Percentiles rank a stretch among this genome's conserved stretches.
Conservation (phyloP, 371 early-diverging fungal genomes). For the Synchytrium microbalum region DNA sequence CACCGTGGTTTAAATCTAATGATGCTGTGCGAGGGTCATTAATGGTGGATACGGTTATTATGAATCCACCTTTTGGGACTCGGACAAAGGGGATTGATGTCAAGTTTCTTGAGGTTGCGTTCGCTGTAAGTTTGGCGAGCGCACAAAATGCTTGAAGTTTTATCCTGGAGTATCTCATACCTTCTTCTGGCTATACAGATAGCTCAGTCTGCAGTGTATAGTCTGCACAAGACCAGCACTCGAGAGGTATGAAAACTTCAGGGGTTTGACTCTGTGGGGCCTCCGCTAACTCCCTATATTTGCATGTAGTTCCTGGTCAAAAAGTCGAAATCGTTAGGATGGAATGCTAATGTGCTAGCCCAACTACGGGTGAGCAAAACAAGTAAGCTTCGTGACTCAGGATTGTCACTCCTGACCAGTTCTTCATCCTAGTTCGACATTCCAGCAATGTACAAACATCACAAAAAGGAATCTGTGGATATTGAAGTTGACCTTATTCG, state of each 20-base stretch:
- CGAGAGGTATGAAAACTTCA: constrained; percentile 31
- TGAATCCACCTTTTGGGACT: constrained; percentile 85
- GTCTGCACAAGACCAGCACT: constrained; percentile 75
- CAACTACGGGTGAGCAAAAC: neutral
- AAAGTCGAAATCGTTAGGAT: constrained; percentile 40
- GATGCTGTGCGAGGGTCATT: constrained; percentile 30
- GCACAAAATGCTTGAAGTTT: constrained; percentile 1
- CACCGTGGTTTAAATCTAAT: too few relatives aligned
- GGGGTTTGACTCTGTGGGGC: neutral
- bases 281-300: neutral
- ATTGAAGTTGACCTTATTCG: constrained; percentile 71
- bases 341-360: neutral
- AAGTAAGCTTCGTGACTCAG: neutral
- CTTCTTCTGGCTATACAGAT: too few relatives aligned
- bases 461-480: constrained; percentile 64
- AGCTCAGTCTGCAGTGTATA: constrained; percentile 60
- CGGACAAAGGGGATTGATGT: constrained; percentile 71
- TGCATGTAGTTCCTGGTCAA: constrained; percentile 58
- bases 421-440: constrained; percentile 6
- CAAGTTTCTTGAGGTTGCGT: constrained; percentile 63
- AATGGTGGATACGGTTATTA: constrained; percentile 64
- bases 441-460: constrained; percentile 62
- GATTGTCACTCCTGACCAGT: neutral
- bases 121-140: constrained; percentile 38
- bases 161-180: neutral